Conservation (phyloP, 2,329 filamentous ascomycete species). For the Westerdykella ornata region DNA sequence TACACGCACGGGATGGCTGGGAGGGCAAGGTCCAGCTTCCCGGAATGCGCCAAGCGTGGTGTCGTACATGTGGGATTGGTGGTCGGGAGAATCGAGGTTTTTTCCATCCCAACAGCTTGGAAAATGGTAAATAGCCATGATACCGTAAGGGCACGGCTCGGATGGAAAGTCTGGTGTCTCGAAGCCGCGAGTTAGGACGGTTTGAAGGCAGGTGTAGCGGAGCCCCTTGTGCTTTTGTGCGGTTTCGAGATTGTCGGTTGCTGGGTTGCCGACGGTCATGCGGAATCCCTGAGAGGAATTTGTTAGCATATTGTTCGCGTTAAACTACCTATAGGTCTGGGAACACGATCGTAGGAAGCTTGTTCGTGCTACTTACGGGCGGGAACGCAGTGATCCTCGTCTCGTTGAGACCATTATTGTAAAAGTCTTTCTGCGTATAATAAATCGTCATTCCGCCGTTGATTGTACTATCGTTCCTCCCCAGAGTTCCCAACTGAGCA, state of each 20-base stretch:
- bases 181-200: conserved; percentile 20
- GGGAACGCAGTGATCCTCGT: conserved; percentile 20
- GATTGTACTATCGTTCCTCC: conserved; percentile 15
- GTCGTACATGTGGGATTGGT: conserved; percentile 45
- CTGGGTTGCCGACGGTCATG: conserved; percentile 31
- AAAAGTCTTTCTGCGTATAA: conserved; percentile 33
- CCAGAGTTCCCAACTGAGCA: conserved; percentile 15
- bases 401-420: conserved; percentile 17
- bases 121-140: conserved; percentile 22
- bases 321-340: neutral
- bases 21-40: conserved; percentile 19
- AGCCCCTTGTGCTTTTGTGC: conserved; percentile 8
- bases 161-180: conserved; percentile 18
- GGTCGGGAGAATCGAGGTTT: conserved; percentile 48
- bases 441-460: conserved; percentile 33
- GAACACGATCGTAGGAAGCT: conserved; percentile 1
- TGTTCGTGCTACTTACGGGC: conserved; percentile 9
- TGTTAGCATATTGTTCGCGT: neutral
- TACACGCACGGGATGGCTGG: conserved; percentile 24
- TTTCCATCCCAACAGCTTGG: conserved; percentile 43
- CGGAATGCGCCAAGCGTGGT: conserved; percentile 17
- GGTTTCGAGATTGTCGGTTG: conserved; percentile 13
- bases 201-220: conserved; percentile 17
- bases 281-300: conserved; percentile 20
- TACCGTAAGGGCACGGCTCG: conserved; percentile 17